Percentiles rank a stretch among this genome's conserved stretches.
Evolutionary conservation across 352 stramenopile genomes (phyloP).

Genomic region (Albugo candida): DNA sequence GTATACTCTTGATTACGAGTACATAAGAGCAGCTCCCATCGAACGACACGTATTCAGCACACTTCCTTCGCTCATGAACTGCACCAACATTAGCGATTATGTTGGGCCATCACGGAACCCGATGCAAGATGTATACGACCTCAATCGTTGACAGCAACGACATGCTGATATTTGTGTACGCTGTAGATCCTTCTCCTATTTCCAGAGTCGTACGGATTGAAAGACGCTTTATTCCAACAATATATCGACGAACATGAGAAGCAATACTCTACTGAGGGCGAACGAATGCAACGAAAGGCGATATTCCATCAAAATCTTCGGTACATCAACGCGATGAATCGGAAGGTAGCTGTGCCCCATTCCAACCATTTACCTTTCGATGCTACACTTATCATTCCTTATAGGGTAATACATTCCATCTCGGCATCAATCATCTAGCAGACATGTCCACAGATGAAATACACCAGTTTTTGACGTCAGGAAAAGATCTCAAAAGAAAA

Average conservation of each 20-base stretch:
- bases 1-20: conserved; percentile 81
- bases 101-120: conserved; percentile 27
- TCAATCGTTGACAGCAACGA: background rate
- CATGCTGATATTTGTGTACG: conserved; percentile 5
- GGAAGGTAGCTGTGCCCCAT: conserved; percentile 24
- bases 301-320: conserved; percentile 69
- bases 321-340: conserved; percentile 75
- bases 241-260: conserved; percentile 49
- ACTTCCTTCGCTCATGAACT: conserved; percentile 65
- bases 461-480: conserved; percentile 21
- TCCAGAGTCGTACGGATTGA: conserved; percentile 33
- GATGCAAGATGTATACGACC: conserved; percentile 30
- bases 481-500: conserved; percentile 23
- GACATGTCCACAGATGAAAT: conserved; percentile 60
- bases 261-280: conserved; percentile 21
- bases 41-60: conserved; percentile 43
- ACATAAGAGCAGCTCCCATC: conserved; percentile 50
- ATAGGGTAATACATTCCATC: conserved; percentile 50
- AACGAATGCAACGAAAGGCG: conserved; percentile 27
- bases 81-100: conserved; percentile 31
- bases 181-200: conserved; percentile 63
- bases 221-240: conserved; percentile 40
- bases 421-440: conserved; percentile 68
- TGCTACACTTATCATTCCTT: background rate
- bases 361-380: too few relatives aligned